A percentile compares a stretch with the other conserved stretches of the same genome.
These are phyloP conservation scores for Cadophora malorum DNA, from an alignment of 2,329 filamentous ascomycete genomes.

Conservation along the genomic window DNA sequence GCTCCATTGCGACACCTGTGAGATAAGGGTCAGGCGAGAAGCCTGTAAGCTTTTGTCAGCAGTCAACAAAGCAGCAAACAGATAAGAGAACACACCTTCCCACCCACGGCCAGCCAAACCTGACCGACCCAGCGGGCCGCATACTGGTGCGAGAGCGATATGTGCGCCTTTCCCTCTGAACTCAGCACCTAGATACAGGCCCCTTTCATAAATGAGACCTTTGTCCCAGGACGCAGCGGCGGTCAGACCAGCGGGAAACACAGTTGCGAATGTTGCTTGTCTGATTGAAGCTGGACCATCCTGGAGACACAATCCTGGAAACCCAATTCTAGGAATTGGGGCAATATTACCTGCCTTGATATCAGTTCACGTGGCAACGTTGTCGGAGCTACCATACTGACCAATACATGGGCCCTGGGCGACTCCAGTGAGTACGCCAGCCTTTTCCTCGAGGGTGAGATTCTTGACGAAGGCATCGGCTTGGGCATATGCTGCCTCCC, in stretches of 20 bases:
- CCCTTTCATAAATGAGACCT: slow-evolving; percentile 60
- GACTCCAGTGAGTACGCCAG: slow-evolving; percentile 44
- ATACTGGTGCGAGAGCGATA: slow-evolving; percentile 63
- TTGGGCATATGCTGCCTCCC: slow-evolving; percentile 72
- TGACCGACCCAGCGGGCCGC: slow-evolving; percentile 55
- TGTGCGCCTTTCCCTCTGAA: slow-evolving; percentile 78
- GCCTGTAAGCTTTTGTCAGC: slow-evolving; percentile 20
- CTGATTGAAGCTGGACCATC: slow-evolving; percentile 68
- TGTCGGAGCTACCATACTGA: neutral
- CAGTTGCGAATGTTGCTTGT: slow-evolving; percentile 73
- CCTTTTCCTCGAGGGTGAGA: slow-evolving; percentile 81
- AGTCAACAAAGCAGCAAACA: neutral
- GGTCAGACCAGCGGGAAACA: slow-evolving; percentile 71
- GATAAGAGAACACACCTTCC: slow-evolving; percentile 28
- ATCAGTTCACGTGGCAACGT: neutral
- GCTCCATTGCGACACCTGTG: slow-evolving; percentile 43
- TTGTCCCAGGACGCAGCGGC: slow-evolving; percentile 73
- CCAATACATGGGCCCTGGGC: slow-evolving; percentile 31
- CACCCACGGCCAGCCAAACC: slow-evolving; percentile 54
- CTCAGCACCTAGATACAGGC: slow-evolving; percentile 59
- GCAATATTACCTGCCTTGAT: slow-evolving; percentile 35
- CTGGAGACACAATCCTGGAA: slow-evolving; percentile 41
- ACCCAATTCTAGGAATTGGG: slow-evolving; percentile 37
- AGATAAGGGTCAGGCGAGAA: slow-evolving; percentile 46
- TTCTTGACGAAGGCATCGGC: slow-evolving; percentile 70